A percentile compares a stretch with the other conserved stretches of the same genome.
phyloP scores from a whole-genome alignment of 2,329 filamentous ascomycete species.

The Akanthomyces muscarius region DNA sequence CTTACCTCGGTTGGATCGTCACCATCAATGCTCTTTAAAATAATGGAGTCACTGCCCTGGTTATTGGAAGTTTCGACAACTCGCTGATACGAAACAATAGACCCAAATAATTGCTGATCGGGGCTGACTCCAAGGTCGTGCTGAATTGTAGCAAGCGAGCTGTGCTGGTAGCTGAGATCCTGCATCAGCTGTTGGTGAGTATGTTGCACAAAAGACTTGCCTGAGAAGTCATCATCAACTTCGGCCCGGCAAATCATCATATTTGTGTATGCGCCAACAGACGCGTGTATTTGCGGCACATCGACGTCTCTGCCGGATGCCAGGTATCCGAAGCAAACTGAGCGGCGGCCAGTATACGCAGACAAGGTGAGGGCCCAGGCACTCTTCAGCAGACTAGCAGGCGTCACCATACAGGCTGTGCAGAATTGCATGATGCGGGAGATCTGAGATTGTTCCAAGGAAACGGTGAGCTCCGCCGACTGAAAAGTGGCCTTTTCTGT shows the following conservation, averaged over 20 bases:
- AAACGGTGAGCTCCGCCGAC: background rate
- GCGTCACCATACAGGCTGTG: background rate
- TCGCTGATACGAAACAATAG: background rate
- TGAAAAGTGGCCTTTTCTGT: background rate
- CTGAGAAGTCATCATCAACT: background rate
- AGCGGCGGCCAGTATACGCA: background rate
- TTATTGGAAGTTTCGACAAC: background rate
- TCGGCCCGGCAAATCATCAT: background rate
- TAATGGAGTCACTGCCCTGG: background rate
- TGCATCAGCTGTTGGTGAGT: background rate
- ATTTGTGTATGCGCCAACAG: slow-evolving; percentile 1
- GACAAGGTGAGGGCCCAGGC: background rate
- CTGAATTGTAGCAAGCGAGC: slow-evolving; percentile 3
- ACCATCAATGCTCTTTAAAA: background rate
- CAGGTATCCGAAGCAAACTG: slow-evolving; percentile 10
- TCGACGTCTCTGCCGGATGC: background rate
- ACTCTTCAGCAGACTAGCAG: background rate
- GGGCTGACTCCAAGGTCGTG: background rate
- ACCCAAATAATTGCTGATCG: slow-evolving; percentile 1
- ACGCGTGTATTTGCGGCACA: background rate
- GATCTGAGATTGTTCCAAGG: background rate
- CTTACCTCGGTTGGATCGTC: background rate
- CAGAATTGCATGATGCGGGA: background rate
- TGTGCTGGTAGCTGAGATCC: background rate
- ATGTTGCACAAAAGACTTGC: background rate